These are phyloP conservation scores for Rhinocladiella similis DNA, from an alignment of 2,329 filamentous ascomycete species.

Conservation along the genomic window DNA sequence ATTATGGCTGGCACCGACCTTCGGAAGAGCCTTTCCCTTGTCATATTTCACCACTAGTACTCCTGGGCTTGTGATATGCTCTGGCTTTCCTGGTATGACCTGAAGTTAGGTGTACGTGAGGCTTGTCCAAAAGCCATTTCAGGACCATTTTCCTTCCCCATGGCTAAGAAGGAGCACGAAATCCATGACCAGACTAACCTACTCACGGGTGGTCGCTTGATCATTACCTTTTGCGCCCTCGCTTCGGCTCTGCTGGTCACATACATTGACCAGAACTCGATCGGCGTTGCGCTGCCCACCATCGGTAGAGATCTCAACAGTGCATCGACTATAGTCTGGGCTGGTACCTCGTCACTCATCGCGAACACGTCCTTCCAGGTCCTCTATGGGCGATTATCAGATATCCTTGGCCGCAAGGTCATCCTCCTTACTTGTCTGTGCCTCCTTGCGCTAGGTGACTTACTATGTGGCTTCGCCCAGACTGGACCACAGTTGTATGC, in stretches of 20 bases:
- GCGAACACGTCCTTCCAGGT: slow-evolving; percentile 60
- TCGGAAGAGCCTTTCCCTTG: too few relatives aligned
- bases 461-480: slow-evolving; percentile 59
- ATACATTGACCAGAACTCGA: slow-evolving; percentile 60
- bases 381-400: slow-evolving; percentile 62
- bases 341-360: slow-evolving; percentile 12
- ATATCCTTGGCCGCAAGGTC: slow-evolving; percentile 62
- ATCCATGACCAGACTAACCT: slow-evolving; percentile 15
- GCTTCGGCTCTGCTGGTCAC: slow-evolving; percentile 56
- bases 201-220: slow-evolving; percentile 2
- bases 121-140: too few relatives aligned
- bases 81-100: too few relatives aligned
- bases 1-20: too few relatives aligned
- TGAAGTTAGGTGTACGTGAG: too few relatives aligned
- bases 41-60: too few relatives aligned
- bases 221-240: slow-evolving; percentile 52
- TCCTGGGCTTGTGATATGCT: too few relatives aligned
- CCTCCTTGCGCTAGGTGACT: slow-evolving; percentile 56
- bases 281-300: slow-evolving; percentile 55
- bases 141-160: too few relatives aligned
- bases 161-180: not conserved
- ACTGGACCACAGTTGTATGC: slow-evolving; percentile 61
- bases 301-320: slow-evolving; percentile 51
- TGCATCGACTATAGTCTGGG: slow-evolving; percentile 18
- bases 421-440: slow-evolving; percentile 56